phyloP scores from a whole-genome alignment of 2,329 filamentous ascomycete genomes.

The Hirsutella rhossiliensis region DNA sequence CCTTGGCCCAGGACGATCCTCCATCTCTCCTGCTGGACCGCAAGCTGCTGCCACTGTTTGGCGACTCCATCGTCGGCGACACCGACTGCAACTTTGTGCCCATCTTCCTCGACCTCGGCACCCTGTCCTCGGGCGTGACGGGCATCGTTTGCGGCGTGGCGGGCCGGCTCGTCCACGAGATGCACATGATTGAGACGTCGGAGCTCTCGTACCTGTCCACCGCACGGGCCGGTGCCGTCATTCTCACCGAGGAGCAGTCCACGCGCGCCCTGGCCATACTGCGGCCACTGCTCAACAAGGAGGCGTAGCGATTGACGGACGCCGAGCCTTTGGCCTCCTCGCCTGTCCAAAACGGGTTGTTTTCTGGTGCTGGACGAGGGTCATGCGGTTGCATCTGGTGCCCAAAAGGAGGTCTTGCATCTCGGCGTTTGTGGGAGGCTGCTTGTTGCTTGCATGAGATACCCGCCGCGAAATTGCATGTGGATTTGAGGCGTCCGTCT shows the following conservation, averaged over 20 bases:
- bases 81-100: conserved; percentile 65
- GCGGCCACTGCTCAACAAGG: conserved; percentile 33
- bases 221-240: conserved; percentile 77
- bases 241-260: conserved; percentile 65
- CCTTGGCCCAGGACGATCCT: conserved; percentile 59
- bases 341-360: neutral
- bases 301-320: conserved; percentile 6
- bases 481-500: no score
- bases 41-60: conserved; percentile 50
- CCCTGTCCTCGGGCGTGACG: conserved; percentile 74
- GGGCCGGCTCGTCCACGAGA: conserved; percentile 64
- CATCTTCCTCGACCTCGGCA: conserved; percentile 76
- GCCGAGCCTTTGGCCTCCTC: neutral
- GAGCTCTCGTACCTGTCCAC: conserved; percentile 90
- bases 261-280: conserved; percentile 63
- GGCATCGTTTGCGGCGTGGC: conserved; percentile 94
- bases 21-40: conserved; percentile 64
- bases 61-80: conserved; percentile 64
- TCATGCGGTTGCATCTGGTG: no score
- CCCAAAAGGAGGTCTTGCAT: neutral
- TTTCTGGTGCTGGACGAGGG: neutral
- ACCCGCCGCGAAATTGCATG: neutral
- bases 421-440: neutral
- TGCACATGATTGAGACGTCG: conserved; percentile 41
- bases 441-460: conserved; percentile 1